Evolutionary conservation across 176 grass and related monocot species (phyloP), one percentile per base, ranked within the genome.

Genomic region (Elaeis guineensis): DNA sequence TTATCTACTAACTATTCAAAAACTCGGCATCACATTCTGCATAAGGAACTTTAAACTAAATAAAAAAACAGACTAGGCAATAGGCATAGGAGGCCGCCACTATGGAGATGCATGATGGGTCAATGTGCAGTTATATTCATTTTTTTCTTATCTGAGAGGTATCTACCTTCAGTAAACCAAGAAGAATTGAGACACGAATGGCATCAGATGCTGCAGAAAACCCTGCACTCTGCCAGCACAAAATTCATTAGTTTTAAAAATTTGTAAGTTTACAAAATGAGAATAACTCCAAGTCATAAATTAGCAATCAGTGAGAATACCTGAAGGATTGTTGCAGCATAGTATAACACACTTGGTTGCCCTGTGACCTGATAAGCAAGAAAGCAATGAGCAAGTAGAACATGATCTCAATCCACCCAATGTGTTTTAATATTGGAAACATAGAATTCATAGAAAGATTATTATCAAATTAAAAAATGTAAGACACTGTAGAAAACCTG

Each of bases 331-430:
- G 92, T 97, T 53, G 92, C 92, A 9, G 92, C 92, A 88, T 97
- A 97, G 77, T 97, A 97, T 52, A 97, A 59, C 66, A 97, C 87
- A 21, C 93, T 97, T n/a, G 84, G 87, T 84, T 97, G 93, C 68
- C 93, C 84, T 53, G 93, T 97, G 21, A 97, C 76, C 93, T 91
- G 59, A 51, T 59, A 73, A 55, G 71, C 17, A 53, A 53, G 68
- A 29, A 62, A 75, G 66, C n/a, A 4, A 55, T 39, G 8, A 82
- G 5, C 9, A 29, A 55, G 32, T 20, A 89, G 35, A 68, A 44
- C 11, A 12, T 44, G 35, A 44, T 44, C 9, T 44, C 11, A 44
- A 44, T 44, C 35, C 35, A 44, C 11, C 11, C 8, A 44, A 44
- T 44, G 11, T 12, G 35, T 44, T 44, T 3, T 44, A 44, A 44